Evolutionary conservation across 2,329 filamentous ascomycete species (phyloP).

Genomic region (Dendrostoma leiphaemia): DNA sequence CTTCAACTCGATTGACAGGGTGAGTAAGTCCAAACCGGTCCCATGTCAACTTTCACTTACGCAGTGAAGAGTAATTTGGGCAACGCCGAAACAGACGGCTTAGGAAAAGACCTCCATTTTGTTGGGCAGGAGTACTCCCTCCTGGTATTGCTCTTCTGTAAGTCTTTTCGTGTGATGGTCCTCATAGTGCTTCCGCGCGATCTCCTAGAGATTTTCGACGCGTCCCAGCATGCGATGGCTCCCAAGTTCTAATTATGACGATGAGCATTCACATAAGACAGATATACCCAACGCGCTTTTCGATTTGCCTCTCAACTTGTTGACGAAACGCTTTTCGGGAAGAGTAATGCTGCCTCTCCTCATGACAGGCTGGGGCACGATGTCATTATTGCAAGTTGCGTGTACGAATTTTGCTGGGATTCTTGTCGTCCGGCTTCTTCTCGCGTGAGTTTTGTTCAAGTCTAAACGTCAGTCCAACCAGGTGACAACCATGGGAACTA

Average conservation of each 20-base stretch:
- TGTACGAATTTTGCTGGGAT: slow-evolving; percentile 46
- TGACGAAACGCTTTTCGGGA: slow-evolving; percentile 43
- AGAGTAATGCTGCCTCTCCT: slow-evolving; percentile 31
- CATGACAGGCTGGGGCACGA: slow-evolving; percentile 47
- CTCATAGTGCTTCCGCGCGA: not conserved
- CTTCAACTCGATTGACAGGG: slow-evolving; percentile 19
- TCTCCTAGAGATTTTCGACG: not conserved
- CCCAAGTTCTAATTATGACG: no score
- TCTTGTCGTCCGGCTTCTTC: slow-evolving; percentile 47
- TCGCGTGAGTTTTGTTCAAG: slow-evolving; percentile 33
- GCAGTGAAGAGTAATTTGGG: slow-evolving; percentile 39
- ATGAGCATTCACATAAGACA: not conserved
- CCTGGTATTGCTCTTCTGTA: slow-evolving; percentile 45
- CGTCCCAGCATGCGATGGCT: no score
- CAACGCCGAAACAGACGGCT: slow-evolving; percentile 49
- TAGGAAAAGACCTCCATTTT: slow-evolving; percentile 35
- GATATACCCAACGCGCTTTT: slow-evolving; percentile 47
- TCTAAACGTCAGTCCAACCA: not conserved
- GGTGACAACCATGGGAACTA: no score
- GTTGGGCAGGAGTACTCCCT: slow-evolving; percentile 41
- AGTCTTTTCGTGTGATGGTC: not conserved
- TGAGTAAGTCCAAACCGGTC: not conserved
- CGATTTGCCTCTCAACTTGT: slow-evolving; percentile 46
- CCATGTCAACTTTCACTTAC: slow-evolving; percentile 31
- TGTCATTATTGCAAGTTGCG: slow-evolving; percentile 46